Percentiles rank a stretch among this genome's conserved stretches.
Conservation (phyloP, 1,284 basidiomycete species). For the Ceratobasidium sp. region DNA sequence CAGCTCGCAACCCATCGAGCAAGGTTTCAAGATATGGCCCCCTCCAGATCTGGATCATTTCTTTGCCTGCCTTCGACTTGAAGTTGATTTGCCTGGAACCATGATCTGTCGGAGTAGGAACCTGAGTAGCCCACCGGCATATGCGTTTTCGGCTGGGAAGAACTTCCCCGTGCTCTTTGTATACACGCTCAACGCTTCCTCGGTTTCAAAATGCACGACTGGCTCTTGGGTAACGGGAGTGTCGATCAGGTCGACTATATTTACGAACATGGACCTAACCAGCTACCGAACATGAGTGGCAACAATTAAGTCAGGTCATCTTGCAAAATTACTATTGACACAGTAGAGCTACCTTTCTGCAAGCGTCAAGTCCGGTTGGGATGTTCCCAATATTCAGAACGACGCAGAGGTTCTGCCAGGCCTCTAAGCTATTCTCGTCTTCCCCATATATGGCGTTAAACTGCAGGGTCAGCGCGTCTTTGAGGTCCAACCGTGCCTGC, state of each 20-base stretch:
- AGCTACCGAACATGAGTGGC: neutral
- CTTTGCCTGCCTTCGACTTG: too few species aligned
- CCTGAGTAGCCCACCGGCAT: slow-evolving; percentile 41
- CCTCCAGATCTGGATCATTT: too few species aligned
- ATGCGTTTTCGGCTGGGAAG: slow-evolving; percentile 43
- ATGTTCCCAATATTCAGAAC: slow-evolving; percentile 16
- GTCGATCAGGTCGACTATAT: slow-evolving; percentile 44
- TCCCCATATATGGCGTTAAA: slow-evolving; percentile 33
- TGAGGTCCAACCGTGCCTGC: neutral
- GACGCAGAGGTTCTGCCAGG: slow-evolving; percentile 4
- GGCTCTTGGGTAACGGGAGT: neutral
- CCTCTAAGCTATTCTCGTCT: neutral
- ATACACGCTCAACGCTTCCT: slow-evolving; percentile 20
- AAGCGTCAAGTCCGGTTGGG: slow-evolving; percentile 8
- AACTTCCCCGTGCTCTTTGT: slow-evolving; percentile 33
- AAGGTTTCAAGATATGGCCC: too few species aligned
- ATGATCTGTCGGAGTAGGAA: slow-evolving; percentile 38
- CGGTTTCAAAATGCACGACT: slow-evolving; percentile 20
- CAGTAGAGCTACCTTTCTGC: slow-evolving; percentile 3
- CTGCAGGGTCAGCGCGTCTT: slow-evolving; percentile 12
- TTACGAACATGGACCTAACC: slow-evolving; percentile 34
- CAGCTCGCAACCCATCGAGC: too few species aligned
- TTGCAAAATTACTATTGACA: too few species aligned
- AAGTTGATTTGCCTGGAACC: neutral
- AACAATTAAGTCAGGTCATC: too few species aligned